Evolutionary conservation across 768 basidiomycete species (phyloP).

Genomic region (Boletus patriciae): DNA sequence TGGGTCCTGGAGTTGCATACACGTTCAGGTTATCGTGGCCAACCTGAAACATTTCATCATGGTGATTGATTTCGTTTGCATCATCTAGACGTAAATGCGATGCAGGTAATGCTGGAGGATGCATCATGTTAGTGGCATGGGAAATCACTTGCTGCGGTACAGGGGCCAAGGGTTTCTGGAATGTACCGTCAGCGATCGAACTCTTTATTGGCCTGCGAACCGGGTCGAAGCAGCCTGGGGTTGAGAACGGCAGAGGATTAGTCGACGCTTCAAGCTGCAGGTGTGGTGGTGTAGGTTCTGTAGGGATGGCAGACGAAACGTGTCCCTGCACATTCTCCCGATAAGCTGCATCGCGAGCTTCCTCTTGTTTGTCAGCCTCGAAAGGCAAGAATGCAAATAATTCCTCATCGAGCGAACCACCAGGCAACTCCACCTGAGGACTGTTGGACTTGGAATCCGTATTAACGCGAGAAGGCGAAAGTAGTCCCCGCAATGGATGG

Average conservation of each 20-base stretch:
- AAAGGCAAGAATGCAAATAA: conserved; percentile 33
- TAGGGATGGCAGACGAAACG: not conserved
- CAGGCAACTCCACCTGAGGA: conserved; percentile 3
- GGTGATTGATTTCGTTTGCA: conserved; percentile 1
- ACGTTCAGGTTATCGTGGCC: conserved; percentile 13
- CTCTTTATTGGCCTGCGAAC: not conserved
- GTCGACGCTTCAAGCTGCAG: not conserved
- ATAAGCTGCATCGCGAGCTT: not conserved
- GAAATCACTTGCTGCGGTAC: conserved; percentile 11
- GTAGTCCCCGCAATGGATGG: conserved; percentile 37
- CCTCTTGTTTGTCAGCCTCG: conserved; percentile 13
- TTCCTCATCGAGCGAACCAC: conserved; percentile 13
- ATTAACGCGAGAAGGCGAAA: conserved; percentile 23
- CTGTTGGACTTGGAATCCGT: not conserved
- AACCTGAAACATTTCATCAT: conserved; percentile 1
- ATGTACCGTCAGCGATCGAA: not conserved
- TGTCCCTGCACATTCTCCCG: conserved; percentile 1
- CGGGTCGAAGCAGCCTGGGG: conserved; percentile 22
- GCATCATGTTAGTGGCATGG: conserved; percentile 9
- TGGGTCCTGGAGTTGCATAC: conserved; percentile 54
- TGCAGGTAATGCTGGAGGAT: conserved; percentile 6
- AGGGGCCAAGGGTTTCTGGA: conserved; percentile 3
- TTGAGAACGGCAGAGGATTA: conserved; percentile 24
- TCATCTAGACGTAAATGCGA: conserved; percentile 21
- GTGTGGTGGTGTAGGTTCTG: not conserved